These are phyloP conservation scores for Prunella vulgaris DNA, from an alignment of 257 asterid genomes.

Conservation along the genomic window DNA sequence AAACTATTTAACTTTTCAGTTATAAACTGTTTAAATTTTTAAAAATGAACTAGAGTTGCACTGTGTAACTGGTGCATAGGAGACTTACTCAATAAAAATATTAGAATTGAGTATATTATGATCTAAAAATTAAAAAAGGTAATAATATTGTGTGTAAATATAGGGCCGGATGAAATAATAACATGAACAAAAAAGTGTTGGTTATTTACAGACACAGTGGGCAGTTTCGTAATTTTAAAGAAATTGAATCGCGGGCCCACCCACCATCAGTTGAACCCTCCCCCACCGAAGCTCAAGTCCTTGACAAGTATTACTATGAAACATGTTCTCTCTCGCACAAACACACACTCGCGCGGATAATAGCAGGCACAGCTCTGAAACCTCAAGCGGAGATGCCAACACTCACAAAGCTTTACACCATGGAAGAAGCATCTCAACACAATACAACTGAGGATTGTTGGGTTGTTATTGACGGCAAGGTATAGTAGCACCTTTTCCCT, in stretches of 20 bases:
- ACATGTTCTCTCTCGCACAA: neutral
- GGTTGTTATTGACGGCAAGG: conserved; percentile 87
- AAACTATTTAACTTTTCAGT: too few species aligned
- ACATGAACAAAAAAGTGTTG: neutral
- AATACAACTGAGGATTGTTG: conserved; percentile 83
- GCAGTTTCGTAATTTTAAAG: neutral
- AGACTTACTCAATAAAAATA: too few species aligned
- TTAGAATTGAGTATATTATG: too few species aligned
- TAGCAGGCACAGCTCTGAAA: neutral
- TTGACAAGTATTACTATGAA: neutral
- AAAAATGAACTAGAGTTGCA: too few species aligned
- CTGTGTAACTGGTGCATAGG: too few species aligned
- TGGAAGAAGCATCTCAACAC: conserved; percentile 81
- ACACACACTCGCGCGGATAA: conserved; percentile 4
- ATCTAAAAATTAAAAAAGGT: too few species aligned
- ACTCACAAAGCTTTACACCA: conserved; percentile 57
- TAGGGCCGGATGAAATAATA: neutral
- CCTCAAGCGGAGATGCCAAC: conserved; percentile 60
- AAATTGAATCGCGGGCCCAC: neutral
- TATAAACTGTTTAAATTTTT: too few species aligned
- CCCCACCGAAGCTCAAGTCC: conserved; percentile 8
- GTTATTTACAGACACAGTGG: neutral
- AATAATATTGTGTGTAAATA: too few species aligned
- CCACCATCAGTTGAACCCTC: conserved; percentile 6
- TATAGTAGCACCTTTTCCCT: neutral